A percentile compares a stretch with the other conserved stretches of the same genome.
phyloP scores from a whole-genome alignment of 1,284 basidiomycete genomes.

The Apiotrichum gracile region DNA sequence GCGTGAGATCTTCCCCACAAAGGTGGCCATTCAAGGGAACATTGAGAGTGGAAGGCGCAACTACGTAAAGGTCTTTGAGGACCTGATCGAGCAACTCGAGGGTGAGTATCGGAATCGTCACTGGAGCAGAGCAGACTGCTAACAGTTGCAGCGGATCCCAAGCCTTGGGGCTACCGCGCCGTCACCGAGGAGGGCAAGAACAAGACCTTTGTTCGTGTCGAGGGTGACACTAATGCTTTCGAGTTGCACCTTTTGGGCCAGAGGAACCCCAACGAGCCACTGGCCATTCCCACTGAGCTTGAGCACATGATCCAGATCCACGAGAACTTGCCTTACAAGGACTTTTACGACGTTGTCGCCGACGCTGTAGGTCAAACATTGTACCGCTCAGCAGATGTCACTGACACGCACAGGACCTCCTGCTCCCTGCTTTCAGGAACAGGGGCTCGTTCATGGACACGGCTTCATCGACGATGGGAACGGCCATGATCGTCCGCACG shows the following conservation, averaged over 20 bases:
- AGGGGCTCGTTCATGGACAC: conserved; percentile 1
- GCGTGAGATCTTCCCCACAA: neutral
- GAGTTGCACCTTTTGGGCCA: conserved; percentile 9
- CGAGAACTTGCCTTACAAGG: conserved; percentile 1
- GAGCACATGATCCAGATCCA: neutral
- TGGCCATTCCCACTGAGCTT: neutral
- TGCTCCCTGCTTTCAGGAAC: conserved; percentile 2
- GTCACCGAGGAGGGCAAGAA: neutral
- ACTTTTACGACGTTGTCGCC: conserved; percentile 5
- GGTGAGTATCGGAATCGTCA: neutral
- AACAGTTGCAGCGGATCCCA: neutral
- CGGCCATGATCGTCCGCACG: conserved; percentile 4
- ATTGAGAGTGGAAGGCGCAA: conserved; percentile 4
- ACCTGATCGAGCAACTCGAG: neutral
- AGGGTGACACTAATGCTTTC: neutral
- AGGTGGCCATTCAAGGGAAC: conserved; percentile 12
- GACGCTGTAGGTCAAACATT: neutral
- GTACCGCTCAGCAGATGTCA: too few species aligned
- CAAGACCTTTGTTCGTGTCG: neutral
- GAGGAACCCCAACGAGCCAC: neutral
- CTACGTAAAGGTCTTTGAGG: conserved; percentile 4
- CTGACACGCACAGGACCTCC: neutral
- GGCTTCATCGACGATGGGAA: conserved; percentile 5
- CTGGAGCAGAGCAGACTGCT: neutral
- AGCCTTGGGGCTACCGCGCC: conserved; percentile 4